Evolutionary conservation across 2,329 filamentous ascomycete species (phyloP), one percentile per base, ranked within the genome.

Genomic region (Clarireedia monteithiana): DNA sequence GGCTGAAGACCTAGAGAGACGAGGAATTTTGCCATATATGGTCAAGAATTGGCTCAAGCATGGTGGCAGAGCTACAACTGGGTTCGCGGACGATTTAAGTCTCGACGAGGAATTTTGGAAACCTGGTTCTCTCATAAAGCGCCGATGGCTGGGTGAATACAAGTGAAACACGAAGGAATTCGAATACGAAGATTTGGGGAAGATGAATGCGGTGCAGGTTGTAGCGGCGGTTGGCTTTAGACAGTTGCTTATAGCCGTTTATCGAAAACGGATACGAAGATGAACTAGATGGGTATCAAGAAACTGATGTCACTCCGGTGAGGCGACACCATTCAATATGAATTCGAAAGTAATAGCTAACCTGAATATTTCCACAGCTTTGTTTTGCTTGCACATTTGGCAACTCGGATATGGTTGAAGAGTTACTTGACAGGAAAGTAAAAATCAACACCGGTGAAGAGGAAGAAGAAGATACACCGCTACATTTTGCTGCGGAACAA

Each of bases 21-120:
- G n/a, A 14, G 15, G 39, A 20, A n/a, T 47, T 1, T 38, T 49
- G 6, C 34, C 23, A 20, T 55, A 55, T 27, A 44, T 30, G 24
- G 45, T 55, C 39, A 55, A 55, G 38, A 38, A 55, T 47, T 55
- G 53, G 53, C 53, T 55, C 20, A 36, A 50, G 17, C 53, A 55
- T 36, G 53, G 34, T 14, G 44, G 47, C 23, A 46, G 50, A 44
- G 53, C 53, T 26, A 55, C 53, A 2, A 26, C 15, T 7, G 53
- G 49, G 34, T 42, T 55, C 15, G 45, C 47, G 14, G 53, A 55
- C 9, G 47, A 49, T 24, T 45, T 55, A 38, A 50, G 47, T 50
- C 23, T 55, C 2, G 47, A 55, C 24, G 36, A 55, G 12, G 53
- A 50, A 26, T 55, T 55, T 24, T 55, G 53, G 53, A 26, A 27